Evolutionary conservation across 306 rosid species (phyloP).

Genomic region (Corylus heterophylla): DNA sequence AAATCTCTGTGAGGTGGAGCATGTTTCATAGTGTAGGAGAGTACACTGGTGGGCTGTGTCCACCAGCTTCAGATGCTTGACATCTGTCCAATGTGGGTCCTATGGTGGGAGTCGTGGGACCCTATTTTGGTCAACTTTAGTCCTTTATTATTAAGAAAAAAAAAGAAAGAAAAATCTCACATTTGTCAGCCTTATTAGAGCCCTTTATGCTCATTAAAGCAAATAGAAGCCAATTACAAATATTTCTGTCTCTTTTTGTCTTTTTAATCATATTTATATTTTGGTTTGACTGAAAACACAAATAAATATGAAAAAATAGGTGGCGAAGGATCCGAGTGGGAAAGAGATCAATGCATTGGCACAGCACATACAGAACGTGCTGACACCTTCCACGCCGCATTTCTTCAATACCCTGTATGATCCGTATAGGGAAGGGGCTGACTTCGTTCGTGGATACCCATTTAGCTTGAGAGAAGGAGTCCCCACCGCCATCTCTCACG

Average conservation of each 20-base stretch:
- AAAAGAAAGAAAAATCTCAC: no score
- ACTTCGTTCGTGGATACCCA: conserved; percentile 71
- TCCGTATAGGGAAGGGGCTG: conserved; percentile 53
- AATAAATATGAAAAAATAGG: conserved; percentile 27
- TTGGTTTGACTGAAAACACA: background rate
- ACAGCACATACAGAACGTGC: conserved; percentile 44
- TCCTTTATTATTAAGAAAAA: no score
- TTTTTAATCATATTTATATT: background rate
- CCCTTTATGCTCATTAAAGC: no score
- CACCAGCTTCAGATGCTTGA: background rate
- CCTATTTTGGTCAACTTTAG: no score
- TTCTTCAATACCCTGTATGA: conserved; percentile 49
- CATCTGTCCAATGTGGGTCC: background rate
- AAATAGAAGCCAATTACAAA: no score
- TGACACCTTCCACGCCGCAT: conserved; percentile 42
- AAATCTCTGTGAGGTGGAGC: background rate
- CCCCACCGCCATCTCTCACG: conserved; percentile 73
- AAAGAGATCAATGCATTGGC: conserved; percentile 46
- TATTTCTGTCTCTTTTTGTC: no score
- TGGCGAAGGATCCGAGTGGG: conserved; percentile 48
- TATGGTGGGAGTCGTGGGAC: no score
- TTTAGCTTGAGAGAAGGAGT: conserved; percentile 71
- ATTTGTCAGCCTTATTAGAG: no score
- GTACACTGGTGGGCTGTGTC: background rate
- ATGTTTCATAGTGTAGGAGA: background rate